Percentiles rank a stretch among this genome's conserved stretches.
Evolutionary conservation across 768 basidiomycete species (phyloP).

Genomic region (Gymnopilus junonius): DNA sequence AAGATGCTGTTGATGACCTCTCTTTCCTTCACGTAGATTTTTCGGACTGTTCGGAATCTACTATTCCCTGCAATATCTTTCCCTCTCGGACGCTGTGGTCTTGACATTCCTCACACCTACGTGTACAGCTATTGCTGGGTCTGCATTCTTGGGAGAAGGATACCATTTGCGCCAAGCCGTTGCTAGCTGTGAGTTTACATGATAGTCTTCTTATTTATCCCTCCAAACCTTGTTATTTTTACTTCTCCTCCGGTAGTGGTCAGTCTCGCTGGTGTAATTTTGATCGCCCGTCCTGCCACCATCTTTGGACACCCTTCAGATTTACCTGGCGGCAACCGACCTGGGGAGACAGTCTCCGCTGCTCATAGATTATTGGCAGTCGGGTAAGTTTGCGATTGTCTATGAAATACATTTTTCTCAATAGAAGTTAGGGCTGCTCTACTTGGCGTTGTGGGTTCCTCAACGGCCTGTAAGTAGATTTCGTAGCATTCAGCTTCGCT

Average conservation of each 20-base stretch:
- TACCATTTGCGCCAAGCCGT: slow-evolving; percentile 58
- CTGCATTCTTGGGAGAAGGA: slow-evolving; percentile 59
- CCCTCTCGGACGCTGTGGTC: slow-evolving; percentile 78
- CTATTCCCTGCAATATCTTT: slow-evolving; percentile 74
- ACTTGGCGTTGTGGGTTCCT: slow-evolving; percentile 63
- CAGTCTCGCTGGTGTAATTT: slow-evolving; percentile 77
- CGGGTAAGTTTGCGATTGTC: background rate
- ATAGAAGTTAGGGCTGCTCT: slow-evolving; percentile 54
- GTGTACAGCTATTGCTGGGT: slow-evolving; percentile 63
- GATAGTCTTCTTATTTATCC: background rate
- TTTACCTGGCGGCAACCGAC: slow-evolving; percentile 21
- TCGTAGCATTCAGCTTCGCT: background rate
- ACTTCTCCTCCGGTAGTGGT: slow-evolving; percentile 40
- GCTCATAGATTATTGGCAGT: slow-evolving; percentile 43
- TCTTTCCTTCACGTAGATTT: slow-evolving; percentile 48
- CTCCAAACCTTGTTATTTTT: background rate
- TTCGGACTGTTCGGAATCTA: slow-evolving; percentile 71
- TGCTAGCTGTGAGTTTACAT: slow-evolving; percentile 42
- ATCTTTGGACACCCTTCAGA: slow-evolving; percentile 58
- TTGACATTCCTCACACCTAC: slow-evolving; percentile 78
- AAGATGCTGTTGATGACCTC: background rate
- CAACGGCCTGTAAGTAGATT: slow-evolving; percentile 64
- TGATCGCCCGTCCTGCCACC: slow-evolving; percentile 79
- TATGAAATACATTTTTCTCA: background rate
- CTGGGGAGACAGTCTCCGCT: slow-evolving; percentile 31